A percentile compares a stretch with the other conserved stretches of the same genome.
Evolutionary conservation across 2,329 filamentous ascomycete species (phyloP).

Genomic region (Colletotrichum cordylinicola): DNA sequence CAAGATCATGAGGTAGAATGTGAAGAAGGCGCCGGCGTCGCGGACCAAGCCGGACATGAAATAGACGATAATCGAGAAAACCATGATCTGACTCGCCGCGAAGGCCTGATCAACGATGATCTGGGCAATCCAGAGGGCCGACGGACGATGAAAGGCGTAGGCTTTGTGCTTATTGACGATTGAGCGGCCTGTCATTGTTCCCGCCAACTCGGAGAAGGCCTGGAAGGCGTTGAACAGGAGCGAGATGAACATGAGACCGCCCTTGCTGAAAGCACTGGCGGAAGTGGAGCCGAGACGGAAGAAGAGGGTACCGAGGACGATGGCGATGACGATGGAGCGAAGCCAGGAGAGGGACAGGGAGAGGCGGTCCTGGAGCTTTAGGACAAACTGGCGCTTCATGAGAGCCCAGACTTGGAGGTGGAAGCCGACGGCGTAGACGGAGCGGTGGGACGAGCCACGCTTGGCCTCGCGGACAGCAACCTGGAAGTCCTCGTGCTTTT

Average conservation of each 20-base stretch:
- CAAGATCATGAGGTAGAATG: constrained; percentile 74
- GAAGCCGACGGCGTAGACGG: constrained; percentile 85
- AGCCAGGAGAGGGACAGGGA: constrained; percentile 77
- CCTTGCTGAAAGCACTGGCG: constrained; percentile 79
- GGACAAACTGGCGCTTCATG: constrained; percentile 82
- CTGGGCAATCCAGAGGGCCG: constrained; percentile 82
- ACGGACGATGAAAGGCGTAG: constrained; percentile 83
- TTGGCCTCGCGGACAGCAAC: constrained; percentile 80
- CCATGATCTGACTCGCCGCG: constrained; percentile 70
- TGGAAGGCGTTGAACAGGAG: constrained; percentile 89
- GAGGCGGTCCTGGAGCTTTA: constrained; percentile 87
- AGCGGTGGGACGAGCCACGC: constrained; percentile 74
- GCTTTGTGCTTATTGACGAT: constrained; percentile 86
- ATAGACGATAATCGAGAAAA: constrained; percentile 79
- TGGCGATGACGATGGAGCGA: constrained; percentile 72
- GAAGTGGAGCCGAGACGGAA: constrained; percentile 70
- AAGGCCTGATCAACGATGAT: constrained; percentile 82
- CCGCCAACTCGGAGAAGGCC: constrained; percentile 78
- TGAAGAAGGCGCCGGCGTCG: constrained; percentile 81
- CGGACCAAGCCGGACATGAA: constrained; percentile 76
- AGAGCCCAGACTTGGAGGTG: constrained; percentile 83
- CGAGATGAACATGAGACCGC: constrained; percentile 80
- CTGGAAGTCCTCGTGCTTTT: constrained; percentile 78
- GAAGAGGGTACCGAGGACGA: constrained; percentile 82
- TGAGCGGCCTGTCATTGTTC: constrained; percentile 76